Evolutionary conservation across 169 alveolate genomes (phyloP).

Genomic region (Plasmodium vinckei): DNA sequence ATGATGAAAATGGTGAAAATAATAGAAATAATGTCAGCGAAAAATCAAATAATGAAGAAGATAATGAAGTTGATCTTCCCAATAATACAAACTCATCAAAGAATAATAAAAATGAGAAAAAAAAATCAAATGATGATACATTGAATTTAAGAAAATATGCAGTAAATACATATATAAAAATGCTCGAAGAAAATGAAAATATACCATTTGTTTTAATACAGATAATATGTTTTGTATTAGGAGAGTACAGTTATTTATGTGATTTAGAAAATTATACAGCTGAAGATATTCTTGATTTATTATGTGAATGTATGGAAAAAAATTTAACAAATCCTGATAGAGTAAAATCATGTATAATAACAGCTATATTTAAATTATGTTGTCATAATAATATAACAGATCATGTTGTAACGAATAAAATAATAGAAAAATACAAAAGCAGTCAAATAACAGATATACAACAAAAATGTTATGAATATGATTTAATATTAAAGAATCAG

Average conservation of each 20-base stretch:
- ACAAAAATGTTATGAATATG: slow-evolving; percentile 72
- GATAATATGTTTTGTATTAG: slow-evolving; percentile 69
- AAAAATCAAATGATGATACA: slow-evolving; percentile 43
- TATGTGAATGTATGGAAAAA: slow-evolving; percentile 73
- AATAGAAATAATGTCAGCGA: not conserved
- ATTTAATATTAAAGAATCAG: slow-evolving; percentile 57
- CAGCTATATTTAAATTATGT: slow-evolving; percentile 73
- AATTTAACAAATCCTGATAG: slow-evolving; percentile 64
- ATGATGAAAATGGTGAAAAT: not conserved
- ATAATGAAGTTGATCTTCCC: not conserved
- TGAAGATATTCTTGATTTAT: slow-evolving; percentile 71
- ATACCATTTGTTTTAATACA: slow-evolving; percentile 74
- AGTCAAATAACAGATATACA: slow-evolving; percentile 60
- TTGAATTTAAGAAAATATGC: slow-evolving; percentile 69
- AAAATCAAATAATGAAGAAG: not conserved
- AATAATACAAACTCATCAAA: not conserved
- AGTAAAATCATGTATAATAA: slow-evolving; percentile 68
- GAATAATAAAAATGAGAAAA: not conserved
- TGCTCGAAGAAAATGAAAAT: slow-evolving; percentile 66
- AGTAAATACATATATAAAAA: slow-evolving; percentile 60
- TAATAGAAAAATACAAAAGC: slow-evolving; percentile 67
- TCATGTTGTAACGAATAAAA: slow-evolving; percentile 60
- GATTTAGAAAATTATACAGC: slow-evolving; percentile 67
- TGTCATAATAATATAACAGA: slow-evolving; percentile 53
- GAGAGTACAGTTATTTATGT: slow-evolving; percentile 70